These are phyloP conservation scores for Sungouiozyma intestinalis DNA, from an alignment of 805 yeast species.

Conservation along the genomic window DNA sequence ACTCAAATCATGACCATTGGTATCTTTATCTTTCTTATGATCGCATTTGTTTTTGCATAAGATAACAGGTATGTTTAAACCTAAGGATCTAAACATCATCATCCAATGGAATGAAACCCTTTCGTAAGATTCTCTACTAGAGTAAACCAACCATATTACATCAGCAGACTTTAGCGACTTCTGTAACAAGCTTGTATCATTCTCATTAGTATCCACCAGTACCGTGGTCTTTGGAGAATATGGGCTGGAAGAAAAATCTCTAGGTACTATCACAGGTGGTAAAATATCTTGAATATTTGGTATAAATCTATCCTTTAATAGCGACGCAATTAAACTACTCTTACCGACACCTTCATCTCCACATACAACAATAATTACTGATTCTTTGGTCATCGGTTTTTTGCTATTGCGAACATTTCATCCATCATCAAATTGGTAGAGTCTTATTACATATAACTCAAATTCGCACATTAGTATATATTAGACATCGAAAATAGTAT, in stretches of 20 bases:
- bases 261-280: slow-evolving; percentile 78
- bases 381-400: slow-evolving; percentile 32
- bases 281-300: slow-evolving; percentile 67
- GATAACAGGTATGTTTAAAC: slow-evolving; percentile 89
- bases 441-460: too few species aligned
- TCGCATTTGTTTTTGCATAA: slow-evolving; percentile 80
- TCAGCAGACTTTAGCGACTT: slow-evolving; percentile 74
- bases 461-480: too few species aligned
- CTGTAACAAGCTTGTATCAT: slow-evolving; percentile 51
- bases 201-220: slow-evolving; percentile 68
- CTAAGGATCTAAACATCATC: slow-evolving; percentile 84
- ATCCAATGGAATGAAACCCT: slow-evolving; percentile 90
- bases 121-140: slow-evolving; percentile 92
- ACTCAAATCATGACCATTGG: slow-evolving; percentile 5
- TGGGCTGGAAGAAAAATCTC: slow-evolving; percentile 49
- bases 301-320: slow-evolving; percentile 73
- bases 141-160: slow-evolving; percentile 88
- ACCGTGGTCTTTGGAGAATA: slow-evolving; percentile 57
- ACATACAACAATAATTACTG: slow-evolving; percentile 76
- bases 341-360: slow-evolving; percentile 93
- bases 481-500: too few species aligned
- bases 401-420: neutral
- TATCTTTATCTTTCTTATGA: slow-evolving; percentile 6
- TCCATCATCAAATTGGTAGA: too few species aligned
- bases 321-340: slow-evolving; percentile 64